Evolutionary conservation across 192 early-diverging fungal genomes (phyloP), one percentile per base, ranked within the genome.

Genomic region (Phlyctochytrium planicorne): DNA sequence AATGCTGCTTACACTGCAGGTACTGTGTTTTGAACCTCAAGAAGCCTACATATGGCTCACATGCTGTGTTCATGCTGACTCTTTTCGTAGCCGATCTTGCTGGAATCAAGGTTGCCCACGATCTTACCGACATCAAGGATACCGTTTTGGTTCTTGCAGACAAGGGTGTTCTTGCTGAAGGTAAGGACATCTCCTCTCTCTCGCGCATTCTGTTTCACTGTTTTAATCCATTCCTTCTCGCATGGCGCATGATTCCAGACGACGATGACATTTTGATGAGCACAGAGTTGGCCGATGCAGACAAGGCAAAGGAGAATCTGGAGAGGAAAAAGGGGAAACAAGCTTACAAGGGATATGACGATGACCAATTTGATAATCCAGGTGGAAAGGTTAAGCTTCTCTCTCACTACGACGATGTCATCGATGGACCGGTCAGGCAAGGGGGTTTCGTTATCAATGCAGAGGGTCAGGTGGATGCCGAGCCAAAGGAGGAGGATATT

Each of bases 81-180:
- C 75, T 65, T 55, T 31, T 1, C 12, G 30, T 76, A 64, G 55
- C 79, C 4, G 84, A 93, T 53, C 77, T 97, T 2, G 67, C 77
- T 3, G 95, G 95, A 0, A 66, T 96, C 12, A 69, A 83, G 30
- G 91, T 98, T 2, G 88, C 77, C 0, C 94, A 96, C 70, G 79
- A 75, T 37, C 36, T 93, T 52, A 65, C 79, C 1, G 89, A 91
- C 29, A 85, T 96, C 1, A 79, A 75, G 1, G 95, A 96, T 56
- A 82, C 84, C 0, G 90, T 98, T 40, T 80, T 98, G 63, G 94
- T 94, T 0, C 74, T 98, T 20, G 91, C 92, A 70, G 96, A 98
- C 71, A 76, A 80, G 16, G 82, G 76, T 0, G 91, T 98, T 90
- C 50, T 83, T 81, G 67, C 68, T 80, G 80, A 62, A 34, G 31